Percentiles rank a stretch among this genome's conserved stretches.
phyloP scores from a whole-genome alignment of 768 basidiomycete species.

The Lyophyllum decastes region DNA sequence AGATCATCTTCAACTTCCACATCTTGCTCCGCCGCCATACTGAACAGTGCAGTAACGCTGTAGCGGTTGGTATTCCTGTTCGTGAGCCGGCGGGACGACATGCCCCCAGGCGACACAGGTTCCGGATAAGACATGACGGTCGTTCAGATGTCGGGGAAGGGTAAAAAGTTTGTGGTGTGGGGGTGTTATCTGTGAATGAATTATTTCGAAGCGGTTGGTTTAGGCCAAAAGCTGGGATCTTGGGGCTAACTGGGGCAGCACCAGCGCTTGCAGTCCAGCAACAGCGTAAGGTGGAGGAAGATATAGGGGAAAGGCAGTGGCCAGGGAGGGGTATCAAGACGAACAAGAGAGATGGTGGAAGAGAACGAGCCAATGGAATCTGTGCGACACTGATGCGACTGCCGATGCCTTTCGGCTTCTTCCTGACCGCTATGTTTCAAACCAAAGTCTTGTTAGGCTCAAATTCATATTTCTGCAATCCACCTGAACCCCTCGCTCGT shows the following conservation, averaged over 20 bases:
- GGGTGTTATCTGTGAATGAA: slow-evolving; percentile 17
- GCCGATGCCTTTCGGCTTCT: slow-evolving; percentile 22
- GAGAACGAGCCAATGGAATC: slow-evolving; percentile 3
- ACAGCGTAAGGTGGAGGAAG: slow-evolving; percentile 25
- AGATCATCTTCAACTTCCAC: slow-evolving; percentile 97
- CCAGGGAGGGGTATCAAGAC: slow-evolving; percentile 36
- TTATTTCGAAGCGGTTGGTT: slow-evolving; percentile 12
- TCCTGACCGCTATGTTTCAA: slow-evolving; percentile 9
- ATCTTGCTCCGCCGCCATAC: slow-evolving; percentile 98
- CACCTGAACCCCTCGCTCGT: background rate
- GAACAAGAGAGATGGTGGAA: slow-evolving; percentile 20
- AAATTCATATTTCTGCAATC: background rate
- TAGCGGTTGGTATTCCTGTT: slow-evolving; percentile 96
- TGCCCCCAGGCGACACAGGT: slow-evolving; percentile 61
- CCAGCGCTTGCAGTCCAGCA: slow-evolving; percentile 44
- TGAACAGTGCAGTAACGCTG: slow-evolving; percentile 93
- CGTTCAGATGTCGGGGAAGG: slow-evolving; percentile 26
- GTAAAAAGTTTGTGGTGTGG: slow-evolving; percentile 17
- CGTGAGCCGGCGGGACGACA: slow-evolving; percentile 75
- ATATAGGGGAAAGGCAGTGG: slow-evolving; percentile 20
- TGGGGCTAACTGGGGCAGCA: slow-evolving; percentile 34
- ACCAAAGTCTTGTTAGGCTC: background rate
- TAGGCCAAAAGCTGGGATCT: slow-evolving; percentile 12
- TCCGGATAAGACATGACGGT: slow-evolving; percentile 64
- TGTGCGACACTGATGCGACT: slow-evolving; percentile 20